Conservation (phyloP, 2,329 filamentous ascomycete genomes). For the Apiospora marii region DNA sequence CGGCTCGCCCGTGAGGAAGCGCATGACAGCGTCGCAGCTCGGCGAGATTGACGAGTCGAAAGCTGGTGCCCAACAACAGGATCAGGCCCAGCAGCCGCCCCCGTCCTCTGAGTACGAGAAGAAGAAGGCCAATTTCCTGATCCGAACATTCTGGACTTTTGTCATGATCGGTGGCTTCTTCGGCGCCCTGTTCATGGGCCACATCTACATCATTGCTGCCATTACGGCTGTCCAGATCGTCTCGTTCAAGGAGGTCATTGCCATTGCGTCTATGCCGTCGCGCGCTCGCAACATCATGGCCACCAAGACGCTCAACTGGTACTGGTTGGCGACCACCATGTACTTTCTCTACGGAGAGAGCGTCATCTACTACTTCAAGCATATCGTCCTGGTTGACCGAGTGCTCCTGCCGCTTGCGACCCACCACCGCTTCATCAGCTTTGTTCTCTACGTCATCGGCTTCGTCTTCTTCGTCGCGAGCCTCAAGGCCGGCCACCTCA, state of each 20-base stretch:
- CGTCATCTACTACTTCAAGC: slow-evolving; percentile 99
- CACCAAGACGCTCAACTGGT: slow-evolving; percentile 98
- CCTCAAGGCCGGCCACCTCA: slow-evolving; percentile 93
- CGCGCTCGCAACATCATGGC: slow-evolving; percentile 89
- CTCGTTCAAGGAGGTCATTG: slow-evolving; percentile 99
- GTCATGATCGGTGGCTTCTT: slow-evolving; percentile 98
- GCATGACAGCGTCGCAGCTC: slow-evolving; percentile 38
- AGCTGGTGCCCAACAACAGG: slow-evolving; percentile 49
- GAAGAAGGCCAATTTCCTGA: slow-evolving; percentile 98
- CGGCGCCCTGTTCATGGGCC: slow-evolving; percentile 88
- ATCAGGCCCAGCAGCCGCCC: slow-evolving; percentile 40
- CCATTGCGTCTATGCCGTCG: slow-evolving; percentile 93
- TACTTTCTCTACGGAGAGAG: slow-evolving; percentile 99
- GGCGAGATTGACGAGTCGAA: slow-evolving; percentile 47
- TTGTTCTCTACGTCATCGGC: slow-evolving; percentile 96
- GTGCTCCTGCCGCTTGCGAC: slow-evolving; percentile 92
- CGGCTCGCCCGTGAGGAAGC: slow-evolving; percentile 38
- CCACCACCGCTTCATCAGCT: slow-evolving; percentile 98
- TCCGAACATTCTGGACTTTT: slow-evolving; percentile 95
- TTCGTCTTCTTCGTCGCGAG: slow-evolving; percentile 98
- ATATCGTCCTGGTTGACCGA: slow-evolving; percentile 93
- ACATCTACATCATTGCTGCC: slow-evolving; percentile 95
- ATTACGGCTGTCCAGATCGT: slow-evolving; percentile 95
- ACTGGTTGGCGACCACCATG: slow-evolving; percentile 98
- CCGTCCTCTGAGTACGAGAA: slow-evolving; percentile 82